phyloP scores from a whole-genome alignment of 192 early-diverging fungal genomes.

The Coemansia sp. region DNA sequence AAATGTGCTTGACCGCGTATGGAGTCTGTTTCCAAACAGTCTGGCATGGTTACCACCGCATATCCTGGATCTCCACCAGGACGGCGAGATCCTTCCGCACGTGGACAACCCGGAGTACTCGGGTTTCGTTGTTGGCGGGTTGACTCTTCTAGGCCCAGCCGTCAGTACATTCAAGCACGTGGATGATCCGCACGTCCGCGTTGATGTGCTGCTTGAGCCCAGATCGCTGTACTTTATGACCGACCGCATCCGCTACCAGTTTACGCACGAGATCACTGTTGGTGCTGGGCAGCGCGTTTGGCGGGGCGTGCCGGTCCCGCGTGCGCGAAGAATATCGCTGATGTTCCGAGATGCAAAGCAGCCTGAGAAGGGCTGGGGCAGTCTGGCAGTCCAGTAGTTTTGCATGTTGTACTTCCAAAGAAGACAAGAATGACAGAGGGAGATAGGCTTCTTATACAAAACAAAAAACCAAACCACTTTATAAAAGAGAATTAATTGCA shows the following conservation, averaged over 20 bases:
- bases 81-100: conserved; percentile 77
- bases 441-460: no score
- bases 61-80: conserved; percentile 72
- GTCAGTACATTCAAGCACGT: conserved; percentile 72
- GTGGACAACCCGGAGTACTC: conserved; percentile 82
- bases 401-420: no score
- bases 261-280: conserved; percentile 76
- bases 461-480: no score
- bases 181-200: conserved; percentile 58
- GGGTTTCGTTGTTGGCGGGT: conserved; percentile 71
- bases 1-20: conserved; percentile 61
- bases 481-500: no score
- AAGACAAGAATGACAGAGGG: no score
- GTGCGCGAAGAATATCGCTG: conserved; percentile 69
- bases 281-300: conserved; percentile 55
- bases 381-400: conserved; percentile 12
- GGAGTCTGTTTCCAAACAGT: conserved; percentile 56
- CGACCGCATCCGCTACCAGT: conserved; percentile 67
- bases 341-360: conserved; percentile 66
- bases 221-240: conserved; percentile 75
- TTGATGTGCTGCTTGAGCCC: conserved; percentile 66
- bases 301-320: conserved; percentile 55
- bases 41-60: conserved; percentile 75
- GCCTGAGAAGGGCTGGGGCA: conserved; percentile 40
- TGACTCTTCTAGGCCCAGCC: conserved; percentile 70